Base-by-base conservation (phyloP, 257 asterid species). In the Craterostigma plantagineum region DNA sequence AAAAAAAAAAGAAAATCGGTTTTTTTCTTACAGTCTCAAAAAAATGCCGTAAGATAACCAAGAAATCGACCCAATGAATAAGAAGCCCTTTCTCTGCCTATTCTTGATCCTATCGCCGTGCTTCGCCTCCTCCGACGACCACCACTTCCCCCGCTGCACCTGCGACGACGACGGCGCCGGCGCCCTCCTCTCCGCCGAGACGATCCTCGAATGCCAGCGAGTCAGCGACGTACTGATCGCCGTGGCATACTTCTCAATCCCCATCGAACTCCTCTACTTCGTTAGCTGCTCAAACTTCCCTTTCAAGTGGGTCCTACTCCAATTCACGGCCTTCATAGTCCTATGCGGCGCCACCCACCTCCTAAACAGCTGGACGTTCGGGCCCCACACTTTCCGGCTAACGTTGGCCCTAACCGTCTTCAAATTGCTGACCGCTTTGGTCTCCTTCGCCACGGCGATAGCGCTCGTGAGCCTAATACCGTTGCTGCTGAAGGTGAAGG, bases 261-360 rank as follows among this genome's bases (percentile, higher is more conserved):
- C 98, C 0, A 55, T 87, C 42, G 98, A 87, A 91, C 79, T 87
- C 9, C 77, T 87, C 18, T 87, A 83, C 65, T 87, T 87, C 42
- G 69, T 83, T 15, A 79, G 86, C 64, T 79, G 81, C 67, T 68
- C 93, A 8, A 72, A 61, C 27, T 45, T 87, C 33, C 98, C 98
- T 1, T 79, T 79, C 51, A 87, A 83, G 70, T 79, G 86, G 98
- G 95, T 87, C 51, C 86, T 83, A 10, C 68, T 79, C 41, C 65
- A 76, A 64, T 87, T 87, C 69, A 76, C 74, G 12, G 73, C 81
- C 9, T 87, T 87, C 77, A 87, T 87, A 27, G 74, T 82, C 12
- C 72, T 87, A 8, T 87, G 95, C 52, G 98, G 98, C 4, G 74
- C 82, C 93, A 87, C 98, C 23, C 98, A 87, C 69, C 62, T 87